Percentiles rank a stretch among this genome's conserved stretches.
Evolutionary conservation across 1,284 basidiomycete genomes (phyloP).

Genomic region (Apiotrichum gamsii): DNA sequence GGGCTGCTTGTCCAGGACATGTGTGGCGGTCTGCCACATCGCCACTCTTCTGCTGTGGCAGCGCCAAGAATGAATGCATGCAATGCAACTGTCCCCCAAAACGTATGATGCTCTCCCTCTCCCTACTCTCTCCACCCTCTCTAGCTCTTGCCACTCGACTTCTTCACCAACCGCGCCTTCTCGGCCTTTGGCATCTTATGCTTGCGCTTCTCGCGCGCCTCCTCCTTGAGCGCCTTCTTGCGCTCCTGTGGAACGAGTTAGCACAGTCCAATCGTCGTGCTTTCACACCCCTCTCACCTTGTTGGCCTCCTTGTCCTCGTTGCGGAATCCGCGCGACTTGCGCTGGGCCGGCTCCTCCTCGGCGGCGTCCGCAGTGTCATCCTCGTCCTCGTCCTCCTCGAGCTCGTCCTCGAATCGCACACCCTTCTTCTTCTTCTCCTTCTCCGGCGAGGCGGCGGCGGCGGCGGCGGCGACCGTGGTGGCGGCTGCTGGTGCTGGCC

Average conservation of each 20-base stretch:
- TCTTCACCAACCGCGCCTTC: slow-evolving; percentile 77
- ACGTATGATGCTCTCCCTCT: too few species aligned
- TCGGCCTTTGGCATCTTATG: slow-evolving; percentile 89
- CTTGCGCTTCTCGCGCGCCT: slow-evolving; percentile 78
- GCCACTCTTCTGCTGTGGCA: too few species aligned
- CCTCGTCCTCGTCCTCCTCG: slow-evolving; percentile 32
- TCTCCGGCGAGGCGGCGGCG: neutral
- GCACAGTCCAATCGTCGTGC: neutral
- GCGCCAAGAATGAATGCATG: too few species aligned
- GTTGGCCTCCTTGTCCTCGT: slow-evolving; percentile 86
- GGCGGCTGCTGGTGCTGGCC: neutral
- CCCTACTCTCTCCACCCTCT: neutral
- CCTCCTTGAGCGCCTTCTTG: slow-evolving; percentile 79
- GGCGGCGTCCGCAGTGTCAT: slow-evolving; percentile 43
- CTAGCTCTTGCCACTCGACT: slow-evolving; percentile 20
- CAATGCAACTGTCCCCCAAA: too few species aligned
- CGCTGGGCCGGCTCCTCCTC: slow-evolving; percentile 51
- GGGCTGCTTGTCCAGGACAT: too few species aligned
- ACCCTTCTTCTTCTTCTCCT: slow-evolving; percentile 12
- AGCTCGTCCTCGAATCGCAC: slow-evolving; percentile 21
- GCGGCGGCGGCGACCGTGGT: neutral
- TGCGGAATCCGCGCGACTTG: slow-evolving; percentile 71
- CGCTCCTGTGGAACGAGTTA: slow-evolving; percentile 58
- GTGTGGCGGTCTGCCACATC: too few species aligned
- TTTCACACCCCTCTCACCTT: slow-evolving; percentile 55